Percentiles rank a stretch among this genome's conserved stretches.
Conservation (phyloP, 129 eudicot species). For the Lactuca sativa region DNA sequence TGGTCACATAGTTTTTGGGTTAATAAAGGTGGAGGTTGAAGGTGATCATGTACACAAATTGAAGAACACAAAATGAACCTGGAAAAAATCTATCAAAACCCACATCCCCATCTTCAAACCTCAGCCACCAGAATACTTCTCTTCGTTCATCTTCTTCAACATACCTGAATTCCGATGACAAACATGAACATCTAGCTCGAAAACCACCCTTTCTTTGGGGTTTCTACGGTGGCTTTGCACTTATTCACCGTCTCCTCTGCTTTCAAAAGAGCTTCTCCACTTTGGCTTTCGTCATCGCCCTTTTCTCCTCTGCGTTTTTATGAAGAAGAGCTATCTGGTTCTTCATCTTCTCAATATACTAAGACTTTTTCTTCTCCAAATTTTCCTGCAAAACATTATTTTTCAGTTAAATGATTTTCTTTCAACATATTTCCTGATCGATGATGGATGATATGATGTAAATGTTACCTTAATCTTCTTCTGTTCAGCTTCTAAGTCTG, state of each 20-base stretch:
- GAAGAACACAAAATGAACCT: too few species aligned
- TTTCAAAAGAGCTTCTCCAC: constrained; percentile 69
- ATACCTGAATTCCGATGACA: background rate
- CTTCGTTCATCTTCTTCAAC: background rate
- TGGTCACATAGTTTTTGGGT: too few species aligned
- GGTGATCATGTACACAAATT: too few species aligned
- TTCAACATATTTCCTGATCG: background rate
- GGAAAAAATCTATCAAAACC: too few species aligned
- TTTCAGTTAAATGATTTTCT: constrained; percentile 1
- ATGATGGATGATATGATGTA: background rate
- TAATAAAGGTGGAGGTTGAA: too few species aligned
- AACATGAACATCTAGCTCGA: constrained; percentile 29
- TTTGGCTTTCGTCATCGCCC: constrained; percentile 73
- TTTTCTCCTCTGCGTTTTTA: constrained; percentile 79
- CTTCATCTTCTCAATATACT: constrained; percentile 63
- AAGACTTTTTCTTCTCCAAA: constrained; percentile 82
- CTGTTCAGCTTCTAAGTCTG: constrained; percentile 70
- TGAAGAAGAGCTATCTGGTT: constrained; percentile 65
- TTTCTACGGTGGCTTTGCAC: constrained; percentile 61
- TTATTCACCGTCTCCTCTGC: constrained; percentile 84
- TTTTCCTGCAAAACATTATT: constrained; percentile 46
- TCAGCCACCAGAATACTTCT: too few species aligned
- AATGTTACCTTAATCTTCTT: constrained; percentile 70
- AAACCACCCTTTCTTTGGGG: constrained; percentile 76
- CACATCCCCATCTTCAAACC: too few species aligned